Base-by-base conservation (phyloP, 768 basidiomycete species). In the Strobilomyces dryophilus region DNA sequence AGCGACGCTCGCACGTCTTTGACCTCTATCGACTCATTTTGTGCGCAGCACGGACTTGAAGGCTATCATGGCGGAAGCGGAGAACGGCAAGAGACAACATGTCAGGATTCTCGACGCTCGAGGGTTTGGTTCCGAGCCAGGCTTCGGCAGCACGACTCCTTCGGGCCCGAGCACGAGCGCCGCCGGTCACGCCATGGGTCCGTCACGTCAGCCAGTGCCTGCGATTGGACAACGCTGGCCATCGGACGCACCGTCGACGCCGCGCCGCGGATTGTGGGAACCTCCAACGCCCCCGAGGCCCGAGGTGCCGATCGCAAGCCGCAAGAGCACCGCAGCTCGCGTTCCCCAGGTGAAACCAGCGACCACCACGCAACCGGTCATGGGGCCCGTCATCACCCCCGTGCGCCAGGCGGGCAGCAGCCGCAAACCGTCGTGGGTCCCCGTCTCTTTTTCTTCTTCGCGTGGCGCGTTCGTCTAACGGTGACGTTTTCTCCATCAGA, bases 41-140 rank as follows among this genome's bases (percentile, higher is more conserved):
- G 39, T 21, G 11, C 55, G 9, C 55, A 93, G 89, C 21, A 81
- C 85, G 12, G 90, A 95, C 64, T 85, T 98, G 80, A 88, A 87
- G 61, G 71, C 80, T 15, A 81, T 98, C 52, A 91, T 98, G 81
- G 89, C 87, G 0, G 94, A 94, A 67, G 79, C 85, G 1, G 82
- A 77, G 45, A 71, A 62, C 15, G 66, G 54, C 29, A 68, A 60
- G 50, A 61, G 47, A 15, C 52, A 54, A 31, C 35, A 56, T 31
- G 20, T 34, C 32, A 37, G 31, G 18, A 14, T 46, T 18, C 18
- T 50, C 5, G 45, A 61, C 46, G 17, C 35, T 10, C 52, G n/a
- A 37, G 45, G 51, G 21, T 24, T 53, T 15, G 18, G 36, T 40
- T 27, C 14, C 2, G 8, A 40, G 45, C 15, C 32, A 15, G n/a